These are phyloP conservation scores for Suhomyces emberorum DNA, from an alignment of 805 yeast genomes.

Conservation along the genomic window DNA sequence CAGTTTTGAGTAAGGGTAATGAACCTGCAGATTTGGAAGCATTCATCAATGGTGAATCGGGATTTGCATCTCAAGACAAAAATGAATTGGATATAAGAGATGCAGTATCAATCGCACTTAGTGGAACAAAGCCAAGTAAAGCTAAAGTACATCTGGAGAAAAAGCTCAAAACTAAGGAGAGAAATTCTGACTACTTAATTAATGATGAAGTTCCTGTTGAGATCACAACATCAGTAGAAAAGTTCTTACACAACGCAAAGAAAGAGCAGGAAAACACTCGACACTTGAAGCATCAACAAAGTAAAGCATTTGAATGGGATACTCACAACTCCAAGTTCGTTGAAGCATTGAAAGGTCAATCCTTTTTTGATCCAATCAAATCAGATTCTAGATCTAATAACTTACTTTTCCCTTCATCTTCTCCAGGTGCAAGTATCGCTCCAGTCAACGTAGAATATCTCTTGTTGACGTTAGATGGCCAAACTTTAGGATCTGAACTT, in stretches of 20 bases:
- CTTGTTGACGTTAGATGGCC: conserved; percentile 34
- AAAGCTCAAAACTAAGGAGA: neutral
- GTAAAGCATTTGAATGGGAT: conserved; percentile 53
- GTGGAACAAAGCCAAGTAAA: conserved; percentile 6
- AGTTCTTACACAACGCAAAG: conserved; percentile 43
- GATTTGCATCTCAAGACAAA: conserved; percentile 1
- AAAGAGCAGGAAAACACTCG: conserved; percentile 35
- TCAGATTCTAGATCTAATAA: neutral
- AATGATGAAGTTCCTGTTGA: neutral
- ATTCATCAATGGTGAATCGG: conserved; percentile 3
- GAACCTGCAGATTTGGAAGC: conserved; percentile 8
- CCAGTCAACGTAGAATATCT: too few relatives aligned
- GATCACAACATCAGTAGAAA: conserved; percentile 26
- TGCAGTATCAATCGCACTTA: conserved; percentile 23
- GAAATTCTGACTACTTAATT: too few relatives aligned
- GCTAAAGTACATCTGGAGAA: neutral
- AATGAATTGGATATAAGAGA: conserved; percentile 17
- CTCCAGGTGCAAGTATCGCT: too few relatives aligned
- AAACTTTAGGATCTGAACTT: conserved; percentile 24
- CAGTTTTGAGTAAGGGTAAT: conserved; percentile 12
- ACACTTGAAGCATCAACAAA: conserved; percentile 45
- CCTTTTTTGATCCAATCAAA: conserved; percentile 46
- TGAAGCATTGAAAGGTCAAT: conserved; percentile 37
- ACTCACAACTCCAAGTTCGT: conserved; percentile 31
- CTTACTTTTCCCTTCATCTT: neutral